Percentiles rank a stretch among this genome's conserved stretches.
phyloP scores from a whole-genome alignment of 2,329 filamentous ascomycete species.

The Pseudonectria foliicola region DNA sequence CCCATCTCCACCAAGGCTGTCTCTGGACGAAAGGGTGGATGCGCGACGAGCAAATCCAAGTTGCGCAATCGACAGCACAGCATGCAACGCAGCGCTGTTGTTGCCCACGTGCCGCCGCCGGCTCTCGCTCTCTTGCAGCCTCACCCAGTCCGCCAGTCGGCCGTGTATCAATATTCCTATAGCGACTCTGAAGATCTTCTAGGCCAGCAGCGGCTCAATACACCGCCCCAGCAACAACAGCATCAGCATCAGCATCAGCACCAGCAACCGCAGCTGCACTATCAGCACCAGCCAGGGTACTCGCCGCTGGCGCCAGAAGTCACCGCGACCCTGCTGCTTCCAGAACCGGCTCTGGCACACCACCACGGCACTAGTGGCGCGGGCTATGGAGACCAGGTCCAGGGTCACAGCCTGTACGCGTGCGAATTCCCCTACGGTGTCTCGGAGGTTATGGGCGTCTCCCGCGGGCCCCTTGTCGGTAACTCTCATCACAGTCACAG shows the following conservation, averaged over 20 bases:
- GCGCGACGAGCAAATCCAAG: slow-evolving; percentile 22
- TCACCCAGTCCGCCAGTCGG: slow-evolving; percentile 11
- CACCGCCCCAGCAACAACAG: slow-evolving; percentile 10
- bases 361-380: slow-evolving; percentile 5
- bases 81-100: slow-evolving; percentile 12
- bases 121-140: slow-evolving; percentile 6
- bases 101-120: slow-evolving; percentile 12
- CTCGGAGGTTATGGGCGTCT: slow-evolving; percentile 21
- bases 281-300: slow-evolving; percentile 13
- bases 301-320: slow-evolving; percentile 17
- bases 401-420: slow-evolving; percentile 13
- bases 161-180: slow-evolving; percentile 13
- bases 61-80: slow-evolving; percentile 17
- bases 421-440: slow-evolving; percentile 19
- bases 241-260: slow-evolving; percentile 12
- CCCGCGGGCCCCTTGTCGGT: slow-evolving; percentile 2
- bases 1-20: slow-evolving; percentile 24
- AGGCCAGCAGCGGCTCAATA: slow-evolving; percentile 15
- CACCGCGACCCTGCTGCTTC: slow-evolving; percentile 10
- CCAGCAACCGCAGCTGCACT: slow-evolving; percentile 10
- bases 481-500: background rate
- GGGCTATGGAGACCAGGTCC: slow-evolving; percentile 8
- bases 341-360: slow-evolving; percentile 12
- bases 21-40: slow-evolving; percentile 28
- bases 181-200: slow-evolving; percentile 13